These are phyloP conservation scores for Neurospora sp. DNA, from an alignment of 495 filamentous ascomycete genomes.

Conservation along the genomic window DNA sequence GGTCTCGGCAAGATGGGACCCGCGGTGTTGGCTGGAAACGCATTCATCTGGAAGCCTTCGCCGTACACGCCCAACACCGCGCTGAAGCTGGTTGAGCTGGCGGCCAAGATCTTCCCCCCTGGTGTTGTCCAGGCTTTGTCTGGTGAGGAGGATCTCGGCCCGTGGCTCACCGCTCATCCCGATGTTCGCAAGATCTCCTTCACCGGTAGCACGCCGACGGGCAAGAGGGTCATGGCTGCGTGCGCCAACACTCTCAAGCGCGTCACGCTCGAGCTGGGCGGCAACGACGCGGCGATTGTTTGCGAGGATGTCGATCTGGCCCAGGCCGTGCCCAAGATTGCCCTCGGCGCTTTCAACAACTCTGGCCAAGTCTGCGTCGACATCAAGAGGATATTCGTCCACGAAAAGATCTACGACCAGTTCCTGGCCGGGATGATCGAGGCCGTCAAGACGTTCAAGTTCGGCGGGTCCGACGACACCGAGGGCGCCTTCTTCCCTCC, in stretches of 20 bases:
- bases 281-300: constrained; percentile 60
- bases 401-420: constrained; percentile 54
- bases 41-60: constrained; percentile 53
- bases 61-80: constrained; percentile 60
- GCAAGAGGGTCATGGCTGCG: constrained; percentile 52
- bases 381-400: constrained; percentile 59
- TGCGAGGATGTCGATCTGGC: constrained; percentile 57
- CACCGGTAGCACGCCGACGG: constrained; percentile 55
- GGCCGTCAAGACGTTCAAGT: constrained; percentile 43
- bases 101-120: constrained; percentile 48
- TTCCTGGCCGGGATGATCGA: constrained; percentile 47
- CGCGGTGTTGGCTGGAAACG: constrained; percentile 49
- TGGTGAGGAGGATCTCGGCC: constrained; percentile 55
- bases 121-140: constrained; percentile 59
- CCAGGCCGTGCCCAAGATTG: constrained; percentile 40
- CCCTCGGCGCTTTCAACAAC: constrained; percentile 48
- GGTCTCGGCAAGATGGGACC: constrained; percentile 45
- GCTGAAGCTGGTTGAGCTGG: constrained; percentile 55
- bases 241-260: constrained; percentile 53
- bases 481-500: constrained; percentile 41
- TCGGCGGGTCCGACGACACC: constrained; percentile 32
- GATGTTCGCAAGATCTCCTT: constrained; percentile 60
- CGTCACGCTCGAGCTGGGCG: constrained; percentile 44
- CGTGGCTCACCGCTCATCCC: constrained; percentile 45
- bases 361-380: constrained; percentile 46